Evolutionary conservation across 2,329 filamentous ascomycete species (phyloP).

Genomic region (Huntiella savannae): DNA sequence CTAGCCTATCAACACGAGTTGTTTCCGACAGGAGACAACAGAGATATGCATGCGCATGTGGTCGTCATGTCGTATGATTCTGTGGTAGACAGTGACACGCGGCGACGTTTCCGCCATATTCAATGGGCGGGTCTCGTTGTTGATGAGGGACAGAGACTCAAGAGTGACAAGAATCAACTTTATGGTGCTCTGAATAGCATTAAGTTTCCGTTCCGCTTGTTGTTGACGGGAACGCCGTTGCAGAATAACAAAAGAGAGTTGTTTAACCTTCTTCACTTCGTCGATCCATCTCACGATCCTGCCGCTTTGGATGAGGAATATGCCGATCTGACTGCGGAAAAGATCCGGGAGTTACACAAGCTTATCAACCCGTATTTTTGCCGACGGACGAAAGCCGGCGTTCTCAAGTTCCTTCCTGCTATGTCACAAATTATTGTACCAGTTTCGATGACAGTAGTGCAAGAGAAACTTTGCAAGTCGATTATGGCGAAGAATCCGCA

Average conservation of each 20-base stretch:
- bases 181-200: slow-evolving; percentile 57
- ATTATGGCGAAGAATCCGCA: slow-evolving; percentile 83
- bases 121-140: slow-evolving; percentile 80
- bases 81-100: slow-evolving; percentile 52
- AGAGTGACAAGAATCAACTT: slow-evolving; percentile 73
- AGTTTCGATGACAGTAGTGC: slow-evolving; percentile 82
- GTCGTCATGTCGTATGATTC: slow-evolving; percentile 93
- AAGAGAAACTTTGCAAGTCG: slow-evolving; percentile 85
- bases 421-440: slow-evolving; percentile 92
- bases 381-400: slow-evolving; percentile 69
- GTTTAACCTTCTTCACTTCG: slow-evolving; percentile 91
- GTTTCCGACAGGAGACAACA: slow-evolving; percentile 42
- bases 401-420: slow-evolving; percentile 76
- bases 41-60: slow-evolving; percentile 66
- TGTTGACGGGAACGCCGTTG: slow-evolving; percentile 79
- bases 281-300: slow-evolving; percentile 55
- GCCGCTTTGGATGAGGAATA: slow-evolving; percentile 57
- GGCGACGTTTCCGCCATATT: slow-evolving; percentile 45
- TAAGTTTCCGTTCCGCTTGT: slow-evolving; percentile 62
- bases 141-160: slow-evolving; percentile 87
- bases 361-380: slow-evolving; percentile 58
- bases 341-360: slow-evolving; percentile 60
- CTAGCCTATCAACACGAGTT: slow-evolving; percentile 71
- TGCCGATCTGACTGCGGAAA: slow-evolving; percentile 61
- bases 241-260: slow-evolving; percentile 92